Conservation (phyloP, 306 rosid genomes). For the Vigna trinervia region DNA sequence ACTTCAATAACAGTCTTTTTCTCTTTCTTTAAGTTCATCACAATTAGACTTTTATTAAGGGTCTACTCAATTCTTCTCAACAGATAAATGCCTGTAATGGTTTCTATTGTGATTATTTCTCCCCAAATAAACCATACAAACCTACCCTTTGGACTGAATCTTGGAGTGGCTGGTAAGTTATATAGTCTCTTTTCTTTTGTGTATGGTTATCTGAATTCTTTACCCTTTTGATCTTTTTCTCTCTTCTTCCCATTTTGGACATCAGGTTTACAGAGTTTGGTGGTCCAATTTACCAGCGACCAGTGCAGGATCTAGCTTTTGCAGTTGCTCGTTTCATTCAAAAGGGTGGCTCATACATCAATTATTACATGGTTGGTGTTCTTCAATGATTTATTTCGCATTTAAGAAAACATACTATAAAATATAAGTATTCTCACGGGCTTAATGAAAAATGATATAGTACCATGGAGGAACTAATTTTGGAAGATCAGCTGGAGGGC, state of each 20-base stretch:
- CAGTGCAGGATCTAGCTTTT: slow-evolving; percentile 93
- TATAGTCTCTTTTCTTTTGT: slow-evolving; percentile 11
- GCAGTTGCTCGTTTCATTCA: slow-evolving; percentile 93
- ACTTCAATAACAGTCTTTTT: slow-evolving; percentile 12
- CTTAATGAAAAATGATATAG: slow-evolving; percentile 56
- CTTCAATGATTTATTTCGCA: slow-evolving; percentile 41
- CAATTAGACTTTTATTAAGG: slow-evolving; percentile 8
- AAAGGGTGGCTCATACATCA: slow-evolving; percentile 81
- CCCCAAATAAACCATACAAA: slow-evolving; percentile 93
- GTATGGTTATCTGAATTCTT: slow-evolving; percentile 31
- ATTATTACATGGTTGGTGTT: slow-evolving; percentile 92
- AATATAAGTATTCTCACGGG: slow-evolving; percentile 32
- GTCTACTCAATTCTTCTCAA: slow-evolving; percentile 26
- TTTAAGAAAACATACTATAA: slow-evolving; percentile 12
- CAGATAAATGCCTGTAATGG: slow-evolving; percentile 96
- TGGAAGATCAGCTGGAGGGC: slow-evolving; percentile 98
- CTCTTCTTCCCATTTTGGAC: slow-evolving; percentile 21
- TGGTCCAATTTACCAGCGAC: slow-evolving; percentile 71
- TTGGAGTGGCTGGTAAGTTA: slow-evolving; percentile 97
- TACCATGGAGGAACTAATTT: slow-evolving; percentile 99
- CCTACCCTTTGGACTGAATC: slow-evolving; percentile 93
- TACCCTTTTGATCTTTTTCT: slow-evolving; percentile 15
- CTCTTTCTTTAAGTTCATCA: slow-evolving; percentile 24
- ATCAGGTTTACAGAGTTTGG: slow-evolving; percentile 94
- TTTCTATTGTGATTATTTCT: slow-evolving; percentile 86